Evolutionary conservation across 176 grass and related monocot genomes (phyloP).

Genomic region (Musa itinerans): DNA sequence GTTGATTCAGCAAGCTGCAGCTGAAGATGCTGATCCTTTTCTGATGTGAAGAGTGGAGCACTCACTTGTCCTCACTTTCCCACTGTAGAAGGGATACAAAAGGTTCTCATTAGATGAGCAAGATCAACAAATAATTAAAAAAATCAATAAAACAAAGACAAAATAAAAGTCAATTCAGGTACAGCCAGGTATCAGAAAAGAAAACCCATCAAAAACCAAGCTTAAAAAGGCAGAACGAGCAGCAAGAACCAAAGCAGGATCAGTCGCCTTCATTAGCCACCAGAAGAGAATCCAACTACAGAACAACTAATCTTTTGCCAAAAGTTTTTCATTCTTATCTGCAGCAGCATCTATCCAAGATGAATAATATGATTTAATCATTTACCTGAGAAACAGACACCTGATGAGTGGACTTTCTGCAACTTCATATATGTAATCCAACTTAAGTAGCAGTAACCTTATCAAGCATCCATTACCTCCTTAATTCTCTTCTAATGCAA

Average conservation of each 20-base stretch:
- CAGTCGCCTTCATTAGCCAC: constrained; percentile 1
- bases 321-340: not conserved
- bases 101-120: not conserved
- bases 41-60: not conserved
- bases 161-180: not conserved
- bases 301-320: not conserved
- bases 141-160: not conserved
- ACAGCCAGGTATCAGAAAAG: not conserved
- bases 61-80: not conserved
- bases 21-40: not conserved
- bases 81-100: not conserved
- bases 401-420: not conserved
- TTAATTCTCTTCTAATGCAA: not conserved
- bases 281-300: not conserved
- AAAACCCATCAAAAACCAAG: not conserved
- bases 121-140: not conserved
- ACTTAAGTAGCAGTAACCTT: not conserved
- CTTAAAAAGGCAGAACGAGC: not conserved
- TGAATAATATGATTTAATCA: not conserved
- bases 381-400: not conserved
- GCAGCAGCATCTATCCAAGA: not conserved
- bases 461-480: not conserved
- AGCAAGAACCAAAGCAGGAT: not conserved
- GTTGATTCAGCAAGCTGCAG: not conserved
- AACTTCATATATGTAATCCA: not conserved